Percentiles rank a stretch among this genome's conserved stretches.
These are phyloP conservation scores for Thielaviopsis cerberus DNA, from an alignment of 2,329 filamentous ascomycete species.

Conservation along the genomic window DNA sequence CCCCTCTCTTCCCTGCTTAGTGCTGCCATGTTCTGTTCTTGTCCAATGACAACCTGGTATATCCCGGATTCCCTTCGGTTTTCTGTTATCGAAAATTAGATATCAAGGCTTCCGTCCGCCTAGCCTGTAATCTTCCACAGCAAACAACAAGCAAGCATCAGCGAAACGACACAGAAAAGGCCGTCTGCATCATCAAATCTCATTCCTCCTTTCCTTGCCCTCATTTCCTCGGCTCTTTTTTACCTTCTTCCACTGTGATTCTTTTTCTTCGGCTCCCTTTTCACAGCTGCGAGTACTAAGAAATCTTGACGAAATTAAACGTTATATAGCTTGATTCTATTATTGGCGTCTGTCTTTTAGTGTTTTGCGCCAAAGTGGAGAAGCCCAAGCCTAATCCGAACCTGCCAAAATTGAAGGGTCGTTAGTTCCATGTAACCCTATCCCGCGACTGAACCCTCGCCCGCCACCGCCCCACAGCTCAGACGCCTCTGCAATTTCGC, in stretches of 20 bases:
- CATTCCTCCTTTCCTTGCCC: not conserved
- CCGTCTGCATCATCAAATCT: not conserved
- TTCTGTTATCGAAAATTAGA: not conserved
- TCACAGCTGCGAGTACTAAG: not conserved
- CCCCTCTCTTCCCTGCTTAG: too few species aligned
- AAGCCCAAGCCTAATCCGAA: too few species aligned
- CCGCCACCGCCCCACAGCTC: too few species aligned
- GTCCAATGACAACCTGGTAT: too few species aligned
- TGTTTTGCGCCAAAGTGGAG: too few species aligned
- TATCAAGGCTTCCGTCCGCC: not conserved
- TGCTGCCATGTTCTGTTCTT: too few species aligned
- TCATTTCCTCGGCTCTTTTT: not conserved
- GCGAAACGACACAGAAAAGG: not conserved
- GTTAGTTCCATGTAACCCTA: too few species aligned
- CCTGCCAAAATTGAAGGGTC: too few species aligned
- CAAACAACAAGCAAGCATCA: not conserved
- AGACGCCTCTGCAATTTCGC: too few species aligned
- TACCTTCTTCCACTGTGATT: not conserved
- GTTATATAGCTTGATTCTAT: not conserved
- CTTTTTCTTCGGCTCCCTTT: not conserved
- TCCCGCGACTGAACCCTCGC: too few species aligned
- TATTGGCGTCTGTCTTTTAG: not conserved
- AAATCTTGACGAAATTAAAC: not conserved
- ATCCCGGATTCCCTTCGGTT: not conserved
- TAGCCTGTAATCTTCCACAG: not conserved